Percentiles rank a stretch among this genome's conserved stretches.
Evolutionary conservation across 208 protist species (phyloP).

Genomic region (Acanthamoeba lenticulata): DNA sequence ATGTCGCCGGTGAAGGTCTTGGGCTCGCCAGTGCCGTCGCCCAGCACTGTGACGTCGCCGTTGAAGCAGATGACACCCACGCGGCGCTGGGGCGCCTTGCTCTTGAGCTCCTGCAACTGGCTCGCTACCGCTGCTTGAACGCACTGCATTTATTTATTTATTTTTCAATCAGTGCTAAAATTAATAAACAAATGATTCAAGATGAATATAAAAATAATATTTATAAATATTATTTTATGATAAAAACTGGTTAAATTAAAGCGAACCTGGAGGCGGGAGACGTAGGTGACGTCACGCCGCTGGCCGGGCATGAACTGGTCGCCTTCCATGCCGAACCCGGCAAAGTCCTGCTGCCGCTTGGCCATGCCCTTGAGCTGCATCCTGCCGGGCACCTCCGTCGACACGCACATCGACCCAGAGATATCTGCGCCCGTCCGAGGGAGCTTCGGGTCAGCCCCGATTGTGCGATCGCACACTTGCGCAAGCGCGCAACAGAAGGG

Average conservation of each 20-base stretch:
- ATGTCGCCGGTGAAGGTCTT: conserved; percentile 74
- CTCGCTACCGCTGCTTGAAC: conserved; percentile 74
- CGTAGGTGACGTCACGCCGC: neutral
- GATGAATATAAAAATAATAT: no score
- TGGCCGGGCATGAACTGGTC: conserved; percentile 52
- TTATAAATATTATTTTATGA: no score
- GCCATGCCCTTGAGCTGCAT: conserved; percentile 7
- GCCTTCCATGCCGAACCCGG: neutral
- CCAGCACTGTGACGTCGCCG: conserved; percentile 70
- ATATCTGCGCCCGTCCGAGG: conserved; percentile 72
- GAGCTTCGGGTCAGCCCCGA: neutral
- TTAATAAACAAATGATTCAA: no score
- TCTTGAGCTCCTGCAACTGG: conserved; percentile 67
- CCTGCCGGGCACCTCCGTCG: conserved; percentile 72
- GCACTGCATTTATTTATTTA: conserved; percentile 74
- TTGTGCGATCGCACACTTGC: neutral
- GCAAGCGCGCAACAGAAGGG: neutral
- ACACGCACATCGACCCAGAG: conserved; percentile 82
- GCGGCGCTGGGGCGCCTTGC: conserved; percentile 67
- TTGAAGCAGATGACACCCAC: conserved; percentile 78
- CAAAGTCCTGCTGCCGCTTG: conserved; percentile 34
- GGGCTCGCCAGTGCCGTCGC: conserved; percentile 21
- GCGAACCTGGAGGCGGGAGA: neutral
- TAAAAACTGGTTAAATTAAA: no score
- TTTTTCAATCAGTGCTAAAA: no score